phyloP scores from a whole-genome alignment of 1,284 basidiomycete species.

The Cryptococcus sp. region DNA sequence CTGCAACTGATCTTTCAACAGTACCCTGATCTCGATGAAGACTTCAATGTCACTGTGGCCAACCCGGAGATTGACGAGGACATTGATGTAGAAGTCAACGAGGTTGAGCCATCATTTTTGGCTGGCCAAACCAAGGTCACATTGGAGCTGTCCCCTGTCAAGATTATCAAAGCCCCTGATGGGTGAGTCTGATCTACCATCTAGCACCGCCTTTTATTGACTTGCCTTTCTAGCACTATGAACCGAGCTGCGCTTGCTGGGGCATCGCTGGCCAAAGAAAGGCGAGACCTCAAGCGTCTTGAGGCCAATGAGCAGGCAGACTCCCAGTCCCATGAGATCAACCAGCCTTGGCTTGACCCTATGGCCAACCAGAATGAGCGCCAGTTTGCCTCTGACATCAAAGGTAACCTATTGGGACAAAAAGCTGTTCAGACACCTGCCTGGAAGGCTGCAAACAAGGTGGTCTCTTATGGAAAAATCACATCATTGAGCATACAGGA shows the following conservation, averaged over 20 bases:
- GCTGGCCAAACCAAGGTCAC: constrained; percentile 94
- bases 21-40: constrained; percentile 94
- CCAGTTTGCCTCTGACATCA: constrained; percentile 89
- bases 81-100: constrained; percentile 92
- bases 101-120: constrained; percentile 95
- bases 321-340: constrained; percentile 88
- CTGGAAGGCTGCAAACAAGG: constrained; percentile 96
- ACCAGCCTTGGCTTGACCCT: constrained; percentile 94
- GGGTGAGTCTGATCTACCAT: constrained; percentile 52
- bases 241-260: constrained; percentile 94
- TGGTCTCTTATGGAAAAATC: constrained; percentile 90
- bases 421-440: constrained; percentile 71
- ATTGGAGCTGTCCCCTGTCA: constrained; percentile 92
- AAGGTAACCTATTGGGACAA: constrained; percentile 76
- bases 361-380: constrained; percentile 86
- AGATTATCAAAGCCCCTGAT: constrained; percentile 92
- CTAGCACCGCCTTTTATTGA: neutral
- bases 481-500: constrained; percentile 89
- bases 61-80: constrained; percentile 90
- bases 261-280: constrained; percentile 88
- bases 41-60: constrained; percentile 71
- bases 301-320: constrained; percentile 93
- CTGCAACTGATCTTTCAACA: constrained; percentile 3
- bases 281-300: constrained; percentile 88
- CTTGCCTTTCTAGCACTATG: constrained; percentile 59